phyloP scores from a whole-genome alignment of 1,284 basidiomycete species.

The Cryptococcus neoformans region DNA sequence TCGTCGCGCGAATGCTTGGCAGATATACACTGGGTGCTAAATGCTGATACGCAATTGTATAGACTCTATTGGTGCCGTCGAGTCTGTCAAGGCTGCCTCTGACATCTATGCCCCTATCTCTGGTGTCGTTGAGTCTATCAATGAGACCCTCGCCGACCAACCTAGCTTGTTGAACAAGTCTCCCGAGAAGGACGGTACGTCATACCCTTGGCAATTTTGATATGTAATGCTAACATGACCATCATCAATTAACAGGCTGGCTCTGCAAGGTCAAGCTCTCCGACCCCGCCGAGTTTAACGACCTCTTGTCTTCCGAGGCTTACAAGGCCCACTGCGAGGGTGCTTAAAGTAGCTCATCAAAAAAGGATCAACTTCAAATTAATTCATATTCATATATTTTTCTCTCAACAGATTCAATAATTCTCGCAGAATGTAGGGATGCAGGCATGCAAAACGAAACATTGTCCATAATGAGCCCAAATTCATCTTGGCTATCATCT shows the following conservation, averaged over 20 bases:
- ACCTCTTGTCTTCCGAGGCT: slow-evolving; percentile 68
- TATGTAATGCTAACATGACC: neutral
- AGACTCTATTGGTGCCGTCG: slow-evolving; percentile 94
- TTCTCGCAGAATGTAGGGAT: too few species aligned
- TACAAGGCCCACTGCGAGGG: slow-evolving; percentile 73
- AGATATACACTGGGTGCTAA: neutral
- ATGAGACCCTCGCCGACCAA: slow-evolving; percentile 64
- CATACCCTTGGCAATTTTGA: neutral
- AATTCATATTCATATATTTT: too few species aligned
- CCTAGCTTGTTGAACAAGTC: slow-evolving; percentile 88
- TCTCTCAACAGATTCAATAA: too few species aligned
- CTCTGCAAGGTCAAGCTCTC: slow-evolving; percentile 88
- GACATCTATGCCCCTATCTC: slow-evolving; percentile 96
- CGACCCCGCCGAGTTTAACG: slow-evolving; percentile 71
- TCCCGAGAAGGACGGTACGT: slow-evolving; percentile 76
- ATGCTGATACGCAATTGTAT: neutral
- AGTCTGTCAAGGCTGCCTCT: slow-evolving; percentile 97
- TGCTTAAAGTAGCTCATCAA: slow-evolving; percentile 4
- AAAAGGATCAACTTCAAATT: too few species aligned
- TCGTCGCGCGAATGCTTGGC: neutral
- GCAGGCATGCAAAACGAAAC: too few species aligned
- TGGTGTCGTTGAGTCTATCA: slow-evolving; percentile 77
- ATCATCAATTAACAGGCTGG: slow-evolving; percentile 64
- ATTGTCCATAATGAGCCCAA: too few species aligned
- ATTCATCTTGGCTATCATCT: too few species aligned